Conservation (phyloP, 2,329 filamentous ascomycete species). For the Penicillium brasilianum region DNA sequence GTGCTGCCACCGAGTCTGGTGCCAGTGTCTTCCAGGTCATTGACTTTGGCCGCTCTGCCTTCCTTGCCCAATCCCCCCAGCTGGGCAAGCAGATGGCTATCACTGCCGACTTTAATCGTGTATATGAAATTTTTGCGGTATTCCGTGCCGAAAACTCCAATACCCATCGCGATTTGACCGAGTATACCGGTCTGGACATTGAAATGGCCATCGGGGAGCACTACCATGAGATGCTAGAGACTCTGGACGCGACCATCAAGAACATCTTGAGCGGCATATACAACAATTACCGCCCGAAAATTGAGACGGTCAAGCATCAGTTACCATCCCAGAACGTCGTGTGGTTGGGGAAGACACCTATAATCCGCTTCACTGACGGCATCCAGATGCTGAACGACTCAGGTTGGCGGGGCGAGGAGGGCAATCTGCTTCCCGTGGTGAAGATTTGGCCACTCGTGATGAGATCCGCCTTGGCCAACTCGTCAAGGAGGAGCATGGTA, state of each 20-base stretch:
- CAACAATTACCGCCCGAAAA: constrained; percentile 69
- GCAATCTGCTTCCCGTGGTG: constrained; percentile 69
- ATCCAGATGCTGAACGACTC: constrained; percentile 80
- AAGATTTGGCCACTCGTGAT: constrained; percentile 83
- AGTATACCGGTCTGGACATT: constrained; percentile 90
- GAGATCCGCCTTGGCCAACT: constrained; percentile 85
- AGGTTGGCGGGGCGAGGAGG: constrained; percentile 77
- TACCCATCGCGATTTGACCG: constrained; percentile 90
- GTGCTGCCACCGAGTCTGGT: constrained; percentile 86
- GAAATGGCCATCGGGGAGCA: constrained; percentile 90
- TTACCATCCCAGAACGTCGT: constrained; percentile 87
- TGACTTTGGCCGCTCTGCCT: constrained; percentile 86
- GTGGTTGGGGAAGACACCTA: constrained; percentile 82
- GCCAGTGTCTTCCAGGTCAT: constrained; percentile 90
- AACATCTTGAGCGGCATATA: constrained; percentile 76
- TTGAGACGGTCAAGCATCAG: constrained; percentile 78
- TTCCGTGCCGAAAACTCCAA: constrained; percentile 97
- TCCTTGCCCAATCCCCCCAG: constrained; percentile 89
- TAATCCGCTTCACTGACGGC: constrained; percentile 79
- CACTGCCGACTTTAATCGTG: constrained; percentile 83
- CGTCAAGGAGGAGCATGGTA: constrained; percentile 82
- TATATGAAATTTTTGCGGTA: constrained; percentile 88
- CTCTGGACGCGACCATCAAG: constrained; percentile 82
- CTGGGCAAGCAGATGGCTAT: constrained; percentile 93
- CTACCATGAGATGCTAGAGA: constrained; percentile 83